Conservation (phyloP, 495 filamentous ascomycete genomes). For the Penicillium turbatum region DNA sequence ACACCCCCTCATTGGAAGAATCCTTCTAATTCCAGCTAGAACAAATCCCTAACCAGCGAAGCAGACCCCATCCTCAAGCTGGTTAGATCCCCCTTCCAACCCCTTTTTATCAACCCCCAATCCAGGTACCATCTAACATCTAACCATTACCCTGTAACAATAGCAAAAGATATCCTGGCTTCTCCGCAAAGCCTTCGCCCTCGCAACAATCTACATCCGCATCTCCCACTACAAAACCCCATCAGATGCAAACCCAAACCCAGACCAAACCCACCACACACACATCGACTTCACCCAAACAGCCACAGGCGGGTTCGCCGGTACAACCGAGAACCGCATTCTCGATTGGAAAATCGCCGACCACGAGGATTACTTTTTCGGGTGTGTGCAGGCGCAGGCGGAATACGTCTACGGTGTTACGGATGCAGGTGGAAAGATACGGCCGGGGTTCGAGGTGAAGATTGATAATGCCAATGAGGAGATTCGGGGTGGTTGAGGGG, state of each 20-base stretch:
- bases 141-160: neutral
- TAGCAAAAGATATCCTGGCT: conserved; percentile 2
- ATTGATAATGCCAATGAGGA: neutral
- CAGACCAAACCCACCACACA: neutral
- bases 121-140: neutral
- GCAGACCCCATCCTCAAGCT: neutral
- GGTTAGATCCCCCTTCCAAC: neutral
- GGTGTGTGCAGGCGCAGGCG: neutral
- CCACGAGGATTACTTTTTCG: conserved; percentile 5
- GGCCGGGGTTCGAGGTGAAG: neutral
- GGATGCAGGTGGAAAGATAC: neutral
- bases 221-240: neutral
- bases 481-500: neutral
- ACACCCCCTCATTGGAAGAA: too few relatives aligned
- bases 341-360: neutral
- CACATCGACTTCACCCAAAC: conserved; percentile 1
- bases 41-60: neutral
- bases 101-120: neutral
- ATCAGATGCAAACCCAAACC: neutral
- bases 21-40: neutral
- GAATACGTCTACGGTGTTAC: neutral
- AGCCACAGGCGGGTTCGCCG: neutral
- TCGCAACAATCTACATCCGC: neutral
- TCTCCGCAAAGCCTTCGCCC: neutral
- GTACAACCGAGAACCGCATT: neutral